Percentiles rank a stretch among this genome's conserved stretches.
phyloP scores from a whole-genome alignment of 2,329 filamentous ascomycete genomes.

The Phialophora tarda region DNA sequence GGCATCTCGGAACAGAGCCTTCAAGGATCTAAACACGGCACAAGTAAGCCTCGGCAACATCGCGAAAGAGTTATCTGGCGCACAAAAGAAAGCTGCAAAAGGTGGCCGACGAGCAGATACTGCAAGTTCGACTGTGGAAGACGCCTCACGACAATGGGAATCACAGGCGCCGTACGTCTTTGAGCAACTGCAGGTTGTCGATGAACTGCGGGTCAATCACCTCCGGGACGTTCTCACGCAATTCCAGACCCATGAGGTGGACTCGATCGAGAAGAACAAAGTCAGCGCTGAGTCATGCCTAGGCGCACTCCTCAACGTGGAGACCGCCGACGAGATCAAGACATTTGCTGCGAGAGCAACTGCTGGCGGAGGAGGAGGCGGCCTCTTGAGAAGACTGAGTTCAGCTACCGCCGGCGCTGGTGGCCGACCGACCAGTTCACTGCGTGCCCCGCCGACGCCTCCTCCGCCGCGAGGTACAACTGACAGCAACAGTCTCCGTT shows the following conservation, averaged over 20 bases:
- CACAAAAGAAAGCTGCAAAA: constrained; percentile 85
- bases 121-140: constrained; percentile 76
- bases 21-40: constrained; percentile 79
- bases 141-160: constrained; percentile 85
- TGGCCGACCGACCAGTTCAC: constrained; percentile 39
- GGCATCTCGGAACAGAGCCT: constrained; percentile 71
- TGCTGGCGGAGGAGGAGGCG: constrained; percentile 44
- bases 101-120: constrained; percentile 72
- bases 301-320: constrained; percentile 81
- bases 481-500: constrained; percentile 62
- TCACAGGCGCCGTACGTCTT: constrained; percentile 94
- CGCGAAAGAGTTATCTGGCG: constrained; percentile 82
- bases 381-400: constrained; percentile 49
- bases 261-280: constrained; percentile 78
- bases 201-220: constrained; percentile 87
- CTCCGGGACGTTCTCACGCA: constrained; percentile 90
- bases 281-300: constrained; percentile 78
- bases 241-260: constrained; percentile 88
- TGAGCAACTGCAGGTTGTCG: constrained; percentile 86
- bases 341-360: constrained; percentile 62
- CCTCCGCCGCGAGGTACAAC: constrained; percentile 54
- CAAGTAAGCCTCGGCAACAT: constrained; percentile 79
- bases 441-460: constrained; percentile 44
- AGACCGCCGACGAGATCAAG: constrained; percentile 84
- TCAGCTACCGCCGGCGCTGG: constrained; percentile 41